These are phyloP conservation scores for Thalia dealbata DNA, from an alignment of 176 grass and related monocot genomes.

Conservation along the genomic window DNA sequence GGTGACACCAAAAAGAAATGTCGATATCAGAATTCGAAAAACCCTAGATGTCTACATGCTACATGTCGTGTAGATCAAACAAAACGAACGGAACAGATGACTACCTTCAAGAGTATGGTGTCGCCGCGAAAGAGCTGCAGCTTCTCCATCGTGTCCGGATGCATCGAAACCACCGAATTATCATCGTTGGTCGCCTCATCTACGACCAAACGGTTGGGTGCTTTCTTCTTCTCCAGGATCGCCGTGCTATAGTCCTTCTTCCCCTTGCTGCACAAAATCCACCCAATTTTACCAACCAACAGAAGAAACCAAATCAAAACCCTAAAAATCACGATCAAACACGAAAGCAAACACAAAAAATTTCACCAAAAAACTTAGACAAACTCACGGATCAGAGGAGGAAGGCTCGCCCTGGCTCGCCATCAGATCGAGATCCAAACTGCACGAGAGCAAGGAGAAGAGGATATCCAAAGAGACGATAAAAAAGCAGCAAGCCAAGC, in stretches of 20 bases:
- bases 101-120: conserved; percentile 1
- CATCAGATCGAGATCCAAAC: conserved; percentile 7
- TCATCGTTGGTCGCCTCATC: conserved; percentile 29
- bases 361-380: neutral
- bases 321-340: neutral
- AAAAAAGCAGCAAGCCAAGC: neutral
- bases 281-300: neutral
- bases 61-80: neutral
- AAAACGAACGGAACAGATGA: neutral
- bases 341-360: neutral
- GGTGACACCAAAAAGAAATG: neutral
- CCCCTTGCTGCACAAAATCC: conserved; percentile 6
- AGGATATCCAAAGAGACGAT: neutral
- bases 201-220: conserved; percentile 34
- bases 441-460: neutral
- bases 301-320: neutral
- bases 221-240: conserved; percentile 31
- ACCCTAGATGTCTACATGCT: neutral
- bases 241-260: conserved; percentile 35
- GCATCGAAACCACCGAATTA: conserved; percentile 26
- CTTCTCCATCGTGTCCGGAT: conserved; percentile 9
- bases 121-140: conserved; percentile 25
- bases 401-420: neutral
- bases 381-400: conserved; percentile 9
- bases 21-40: neutral